Evolutionary conservation across 345 rosid genomes (phyloP).

Genomic region (Salix brachista): DNA sequence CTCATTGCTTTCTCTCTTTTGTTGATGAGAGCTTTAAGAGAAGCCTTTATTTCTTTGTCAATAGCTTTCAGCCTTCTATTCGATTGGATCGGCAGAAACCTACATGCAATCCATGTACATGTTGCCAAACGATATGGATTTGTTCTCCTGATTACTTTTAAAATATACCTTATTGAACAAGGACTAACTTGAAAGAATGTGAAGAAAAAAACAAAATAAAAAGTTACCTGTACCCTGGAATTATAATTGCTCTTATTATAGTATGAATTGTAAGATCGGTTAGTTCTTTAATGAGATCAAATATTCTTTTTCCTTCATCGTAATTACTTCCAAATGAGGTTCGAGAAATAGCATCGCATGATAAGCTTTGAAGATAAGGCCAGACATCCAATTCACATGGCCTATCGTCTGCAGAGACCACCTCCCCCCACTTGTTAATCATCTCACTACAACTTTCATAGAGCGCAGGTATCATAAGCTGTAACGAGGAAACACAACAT

Average conservation of each 20-base stretch:
- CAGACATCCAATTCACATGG: constrained; percentile 33
- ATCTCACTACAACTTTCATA: constrained; percentile 24
- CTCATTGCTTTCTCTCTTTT: constrained; percentile 37
- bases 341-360: constrained; percentile 44
- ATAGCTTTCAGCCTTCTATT: constrained; percentile 39
- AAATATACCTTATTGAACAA: too few species aligned
- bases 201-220: too few species aligned
- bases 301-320: constrained; percentile 45
- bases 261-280: background rate
- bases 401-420: background rate
- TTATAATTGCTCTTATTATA: constrained; percentile 1
- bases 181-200: too few species aligned
- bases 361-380: constrained; percentile 36
- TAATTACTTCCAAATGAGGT: constrained; percentile 7
- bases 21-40: constrained; percentile 27
- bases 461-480: constrained; percentile 35
- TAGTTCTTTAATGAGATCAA: constrained; percentile 32
- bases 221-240: constrained; percentile 46
- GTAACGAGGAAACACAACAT: background rate
- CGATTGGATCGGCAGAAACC: constrained; percentile 42
- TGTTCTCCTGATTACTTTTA: background rate
- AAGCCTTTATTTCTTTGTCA: constrained; percentile 25
- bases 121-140: constrained; percentile 9
- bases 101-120: constrained; percentile 9
- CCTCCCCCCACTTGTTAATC: constrained; percentile 33